Percentiles rank a stretch among this genome's conserved stretches.
Evolutionary conservation across 2,329 filamentous ascomycete species (phyloP).

Genomic region (Aspergillaceae sp.): DNA sequence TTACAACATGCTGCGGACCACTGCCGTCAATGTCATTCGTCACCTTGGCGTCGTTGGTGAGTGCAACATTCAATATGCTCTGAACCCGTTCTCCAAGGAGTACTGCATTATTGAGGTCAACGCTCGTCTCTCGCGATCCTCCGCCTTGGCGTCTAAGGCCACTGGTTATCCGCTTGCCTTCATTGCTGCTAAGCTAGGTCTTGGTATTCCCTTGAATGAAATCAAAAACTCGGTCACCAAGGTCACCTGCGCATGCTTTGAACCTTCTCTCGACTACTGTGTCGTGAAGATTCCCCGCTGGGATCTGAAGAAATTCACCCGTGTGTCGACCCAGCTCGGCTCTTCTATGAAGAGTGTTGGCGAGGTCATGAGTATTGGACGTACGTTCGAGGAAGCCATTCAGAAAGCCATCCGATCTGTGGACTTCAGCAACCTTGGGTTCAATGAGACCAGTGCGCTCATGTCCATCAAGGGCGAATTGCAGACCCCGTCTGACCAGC

Average conservation of each 20-base stretch:
- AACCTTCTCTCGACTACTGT: conserved; percentile 94
- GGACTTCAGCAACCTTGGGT: conserved; percentile 90
- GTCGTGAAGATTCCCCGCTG: conserved; percentile 98
- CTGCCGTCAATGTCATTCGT: conserved; percentile 92
- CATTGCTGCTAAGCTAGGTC: conserved; percentile 90
- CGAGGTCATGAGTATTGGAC: conserved; percentile 96
- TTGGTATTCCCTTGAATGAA: conserved; percentile 90
- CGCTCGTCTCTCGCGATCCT: conserved; percentile 88
- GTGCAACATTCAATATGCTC: conserved; percentile 97
- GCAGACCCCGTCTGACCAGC: conserved; percentile 94
- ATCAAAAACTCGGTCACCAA: conserved; percentile 95
- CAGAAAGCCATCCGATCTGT: conserved; percentile 96
- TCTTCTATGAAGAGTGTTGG: conserved; percentile 99
- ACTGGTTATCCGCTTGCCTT: conserved; percentile 95
- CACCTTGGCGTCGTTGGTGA: conserved; percentile 96
- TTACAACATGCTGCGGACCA: conserved; percentile 98
- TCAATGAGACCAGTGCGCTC: conserved; percentile 80
- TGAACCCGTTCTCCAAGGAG: conserved; percentile 90
- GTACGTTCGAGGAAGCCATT: conserved; percentile 95
- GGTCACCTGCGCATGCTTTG: conserved; percentile 93
- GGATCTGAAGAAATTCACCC: conserved; percentile 98
- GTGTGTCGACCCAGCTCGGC: conserved; percentile 88
- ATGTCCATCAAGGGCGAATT: conserved; percentile 96
- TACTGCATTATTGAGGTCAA: conserved; percentile 99
- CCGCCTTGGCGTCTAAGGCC: conserved; percentile 89